Percentiles rank a stretch among this genome's conserved stretches.
Evolutionary conservation across 2,329 filamentous ascomycete species (phyloP).

Genomic region (Thielaviopsis punctulata): DNA sequence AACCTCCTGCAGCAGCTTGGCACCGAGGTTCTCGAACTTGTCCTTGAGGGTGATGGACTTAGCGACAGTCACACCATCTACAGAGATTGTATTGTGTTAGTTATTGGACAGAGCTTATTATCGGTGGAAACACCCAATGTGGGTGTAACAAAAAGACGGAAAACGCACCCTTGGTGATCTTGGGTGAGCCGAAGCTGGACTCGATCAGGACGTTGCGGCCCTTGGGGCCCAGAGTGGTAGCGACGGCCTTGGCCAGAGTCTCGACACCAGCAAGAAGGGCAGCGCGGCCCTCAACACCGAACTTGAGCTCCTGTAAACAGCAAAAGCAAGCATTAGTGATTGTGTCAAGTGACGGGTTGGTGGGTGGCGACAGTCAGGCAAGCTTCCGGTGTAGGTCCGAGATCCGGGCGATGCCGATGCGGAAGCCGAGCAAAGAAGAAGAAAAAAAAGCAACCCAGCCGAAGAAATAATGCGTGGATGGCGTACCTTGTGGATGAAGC

Average conservation of each 20-base stretch:
- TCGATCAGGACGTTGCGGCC: conserved; percentile 97
- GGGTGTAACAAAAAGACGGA: conserved; percentile 1
- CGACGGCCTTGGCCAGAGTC: conserved; percentile 88
- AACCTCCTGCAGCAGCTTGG: conserved; percentile 90
- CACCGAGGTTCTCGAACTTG: conserved; percentile 99
- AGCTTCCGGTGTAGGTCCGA: background rate
- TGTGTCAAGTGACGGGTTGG: background rate
- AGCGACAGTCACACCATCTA: conserved; percentile 77
- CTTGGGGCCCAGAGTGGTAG: conserved; percentile 92
- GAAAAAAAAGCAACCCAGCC: too few species aligned
- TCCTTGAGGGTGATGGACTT: conserved; percentile 87
- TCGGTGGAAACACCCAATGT: too few species aligned
- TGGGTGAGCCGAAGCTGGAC: conserved; percentile 94
- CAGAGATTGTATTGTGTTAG: conserved; percentile 14
- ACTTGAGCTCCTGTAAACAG: conserved; percentile 70
- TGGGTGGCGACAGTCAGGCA: background rate
- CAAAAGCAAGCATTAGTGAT: background rate
- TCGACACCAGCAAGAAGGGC: conserved; percentile 85
- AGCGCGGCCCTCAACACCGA: conserved; percentile 86
- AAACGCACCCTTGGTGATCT: conserved; percentile 89
- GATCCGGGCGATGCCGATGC: background rate
- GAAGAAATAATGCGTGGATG: background rate
- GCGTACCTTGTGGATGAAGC: conserved; percentile 93
- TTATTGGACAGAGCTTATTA: background rate
- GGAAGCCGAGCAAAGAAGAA: background rate